Percentiles rank a stretch among this genome's conserved stretches.
Evolutionary conservation across 2,329 filamentous ascomycete genomes (phyloP).

Genomic region (Colletotrichum lupini): DNA sequence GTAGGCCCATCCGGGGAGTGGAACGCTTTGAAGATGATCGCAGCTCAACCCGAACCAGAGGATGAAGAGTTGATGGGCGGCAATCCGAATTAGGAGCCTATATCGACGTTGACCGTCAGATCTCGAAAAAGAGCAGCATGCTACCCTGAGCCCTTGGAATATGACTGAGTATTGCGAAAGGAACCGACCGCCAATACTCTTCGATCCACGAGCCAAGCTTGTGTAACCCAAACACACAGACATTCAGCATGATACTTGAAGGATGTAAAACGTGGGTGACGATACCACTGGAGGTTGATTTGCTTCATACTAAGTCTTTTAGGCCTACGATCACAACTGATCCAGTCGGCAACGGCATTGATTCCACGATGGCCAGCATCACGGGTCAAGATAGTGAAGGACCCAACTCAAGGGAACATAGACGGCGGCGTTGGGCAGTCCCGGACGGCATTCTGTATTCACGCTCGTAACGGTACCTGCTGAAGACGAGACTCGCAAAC

Average conservation of each 20-base stretch:
- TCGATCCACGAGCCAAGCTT: not conserved
- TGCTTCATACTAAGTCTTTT: constrained; percentile 33
- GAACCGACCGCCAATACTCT: not conserved
- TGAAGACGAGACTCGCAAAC: constrained; percentile 1
- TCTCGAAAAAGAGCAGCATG: not conserved
- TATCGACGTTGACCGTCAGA: not conserved
- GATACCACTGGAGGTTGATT: constrained; percentile 15
- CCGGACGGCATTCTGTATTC: constrained; percentile 13
- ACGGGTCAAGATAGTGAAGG: not conserved
- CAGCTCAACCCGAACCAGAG: not conserved
- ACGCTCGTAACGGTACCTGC: not conserved
- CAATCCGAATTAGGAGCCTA: not conserved
- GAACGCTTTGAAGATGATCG: not conserved
- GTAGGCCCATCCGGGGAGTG: constrained; percentile 44
- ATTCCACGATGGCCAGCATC: not conserved
- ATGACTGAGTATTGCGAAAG: not conserved
- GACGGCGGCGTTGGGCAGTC: not conserved
- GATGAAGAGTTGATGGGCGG: not conserved
- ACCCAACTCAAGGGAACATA: not conserved
- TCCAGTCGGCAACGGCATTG: not conserved
- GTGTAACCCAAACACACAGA: not conserved
- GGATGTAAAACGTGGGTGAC: constrained; percentile 34
- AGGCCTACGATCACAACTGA: constrained; percentile 9
- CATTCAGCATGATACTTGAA: not conserved
- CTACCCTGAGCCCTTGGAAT: not conserved